Evolutionary conservation across 2,329 filamentous ascomycete species (phyloP), one percentile per base, ranked within the genome.

Genomic region (Ascochyta clinopodiicola): DNA sequence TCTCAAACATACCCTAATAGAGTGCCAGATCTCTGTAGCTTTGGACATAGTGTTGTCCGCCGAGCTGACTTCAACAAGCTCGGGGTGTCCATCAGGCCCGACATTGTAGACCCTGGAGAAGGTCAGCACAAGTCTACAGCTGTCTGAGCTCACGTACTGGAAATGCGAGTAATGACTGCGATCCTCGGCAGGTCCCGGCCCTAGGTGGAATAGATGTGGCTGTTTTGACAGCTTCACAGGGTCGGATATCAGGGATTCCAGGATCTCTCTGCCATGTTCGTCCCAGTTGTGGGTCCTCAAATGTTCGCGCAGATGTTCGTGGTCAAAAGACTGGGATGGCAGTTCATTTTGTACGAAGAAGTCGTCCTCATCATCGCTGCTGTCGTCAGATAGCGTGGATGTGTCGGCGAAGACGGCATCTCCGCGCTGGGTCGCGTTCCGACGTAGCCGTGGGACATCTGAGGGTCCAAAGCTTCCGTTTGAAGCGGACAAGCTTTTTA

Each of bases 41-140:
- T 65, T 73, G 2, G 69, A 74, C 58, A 72, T 74, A 37, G 61
- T 67, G n/a, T 73, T 69, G 13, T 76, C 69, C 5, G 66, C 61
- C 4, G 70, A 59, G 17, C 65, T 66, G 12, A 68, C 58, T 35
- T 77, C 75, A 2, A 78, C 69, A 2, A 75, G 61, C 8, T 78
- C 53, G 2, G 80, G 77, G 1, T 69, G 62, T 2, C 81, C 80
- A 49, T 84, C 79, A 4, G 70, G 69, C 0, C 77, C 78, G 12
- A 87, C 76, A 58, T 86, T 84, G 62, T 84, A 86, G 4, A 86
- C 80, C 21, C 51, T 56, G 34, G 2, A 36, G 12, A 4, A n/a
- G 10, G 36, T 59, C 22, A 57, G 29, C 15, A 50, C 15, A 36
- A 6, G n/a, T 13, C 7, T n/a, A 25, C 9, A 32, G 22, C 12